Conservation (phyloP, 2,329 filamentous ascomycete genomes). For the Herpotrichia juniperi region DNA sequence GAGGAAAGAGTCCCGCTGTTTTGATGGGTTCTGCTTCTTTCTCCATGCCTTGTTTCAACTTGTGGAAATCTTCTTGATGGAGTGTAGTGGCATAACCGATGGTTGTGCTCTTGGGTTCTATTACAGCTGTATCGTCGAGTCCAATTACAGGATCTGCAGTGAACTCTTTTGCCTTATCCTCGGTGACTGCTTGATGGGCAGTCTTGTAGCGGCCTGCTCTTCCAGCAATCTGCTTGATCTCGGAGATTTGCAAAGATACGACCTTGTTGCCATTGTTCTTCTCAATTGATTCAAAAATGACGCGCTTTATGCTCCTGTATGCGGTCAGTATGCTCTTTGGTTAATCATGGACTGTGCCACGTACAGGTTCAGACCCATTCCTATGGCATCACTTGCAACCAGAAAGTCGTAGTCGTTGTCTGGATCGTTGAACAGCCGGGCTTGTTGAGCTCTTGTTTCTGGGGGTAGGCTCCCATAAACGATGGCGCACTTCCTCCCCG, state of each 20-base stretch:
- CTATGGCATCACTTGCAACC: constrained; percentile 93
- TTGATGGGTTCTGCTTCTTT: constrained; percentile 69
- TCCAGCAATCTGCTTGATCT: constrained; percentile 94
- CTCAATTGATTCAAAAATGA: constrained; percentile 79
- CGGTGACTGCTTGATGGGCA: constrained; percentile 61
- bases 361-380: constrained; percentile 94
- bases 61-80: constrained; percentile 69
- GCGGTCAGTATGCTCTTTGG: constrained; percentile 19
- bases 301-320: constrained; percentile 74
- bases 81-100: constrained; percentile 81
- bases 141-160: constrained; percentile 19
- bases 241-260: constrained; percentile 69
- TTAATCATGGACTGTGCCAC: constrained; percentile 30
- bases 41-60: constrained; percentile 68
- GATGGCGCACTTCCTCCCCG: constrained; percentile 82
- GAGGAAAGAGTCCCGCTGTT: constrained; percentile 76
- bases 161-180: constrained; percentile 22
- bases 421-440: constrained; percentile 91
- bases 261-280: constrained; percentile 72
- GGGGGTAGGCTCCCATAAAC: constrained; percentile 92
- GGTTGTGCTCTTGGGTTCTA: constrained; percentile 24
- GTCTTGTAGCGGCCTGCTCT: constrained; percentile 86
- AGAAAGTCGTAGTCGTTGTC: constrained; percentile 95
- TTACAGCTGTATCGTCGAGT: constrained; percentile 22
- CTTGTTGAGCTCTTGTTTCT: constrained; percentile 90